Base-by-base conservation (phyloP, 164 flowering plant genomes). In the Nymphaea thermarum region DNA sequence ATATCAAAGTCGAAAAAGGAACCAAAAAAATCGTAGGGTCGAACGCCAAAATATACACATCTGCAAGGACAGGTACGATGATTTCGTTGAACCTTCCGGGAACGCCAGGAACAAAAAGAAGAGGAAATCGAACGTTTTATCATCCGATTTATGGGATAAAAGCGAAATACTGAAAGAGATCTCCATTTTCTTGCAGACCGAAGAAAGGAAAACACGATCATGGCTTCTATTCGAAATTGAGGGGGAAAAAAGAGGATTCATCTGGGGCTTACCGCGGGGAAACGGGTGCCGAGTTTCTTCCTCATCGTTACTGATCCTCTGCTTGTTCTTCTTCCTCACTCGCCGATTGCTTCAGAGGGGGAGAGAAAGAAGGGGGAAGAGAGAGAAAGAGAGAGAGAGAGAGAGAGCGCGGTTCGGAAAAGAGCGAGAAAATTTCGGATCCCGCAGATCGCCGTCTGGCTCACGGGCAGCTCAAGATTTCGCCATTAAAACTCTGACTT, bases 271-370 rank as follows among this genome's bases (percentile, higher is more conserved):
- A 64, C 66, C n/a, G 66, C 66, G 44, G 66, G 66, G 44, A 64
- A 64, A 42, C 66, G 66, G 16, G 66, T 64, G 42, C 44, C 66
- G 42, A 64, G 66, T 43, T 64, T 64, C 66, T 64, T 64, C 66
- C 66, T 64, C 66, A 64, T 64, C 36, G 36, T 25, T 25, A 25
- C 36, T 25, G 36, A 25, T 25, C 36, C 36, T 25, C 36, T 1
- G 15, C 15, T 55, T 55, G 1, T 55, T 55, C 10, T 55, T 55
- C 10, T 15, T 55, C 12, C 36, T 25, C 36, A 25, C 36, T 25
- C 36, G 36, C 36, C 36, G 36, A 25, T 25, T 25, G 36, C 36
- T 25, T 25, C 55, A 25, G 36, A 25, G 36, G 1, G 36, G 2
- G 11, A 47, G 10, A 47, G 55, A 7, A 12, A 2, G 55, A 47